Evolutionary conservation across 495 filamentous ascomycete species (phyloP).

Genomic region (Apodospora peruviana): DNA sequence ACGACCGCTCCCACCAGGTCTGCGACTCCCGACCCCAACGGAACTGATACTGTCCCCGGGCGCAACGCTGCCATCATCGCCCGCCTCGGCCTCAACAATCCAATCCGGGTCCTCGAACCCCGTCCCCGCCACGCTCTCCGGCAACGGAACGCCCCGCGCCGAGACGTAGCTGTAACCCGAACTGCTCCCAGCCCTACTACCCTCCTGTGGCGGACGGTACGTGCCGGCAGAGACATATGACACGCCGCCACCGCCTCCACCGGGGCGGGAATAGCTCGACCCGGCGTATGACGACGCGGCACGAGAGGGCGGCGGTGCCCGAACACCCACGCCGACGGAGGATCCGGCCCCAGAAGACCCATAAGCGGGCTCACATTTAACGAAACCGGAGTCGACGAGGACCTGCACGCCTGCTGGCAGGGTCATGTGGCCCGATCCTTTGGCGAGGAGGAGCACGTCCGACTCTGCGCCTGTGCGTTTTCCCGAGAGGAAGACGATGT

Average conservation of each 20-base stretch:
- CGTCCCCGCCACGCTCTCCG: slow-evolving; percentile 6
- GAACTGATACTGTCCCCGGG: slow-evolving; percentile 23
- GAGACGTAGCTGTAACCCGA: slow-evolving; percentile 9
- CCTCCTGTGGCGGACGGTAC: slow-evolving; percentile 9
- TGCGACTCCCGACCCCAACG: slow-evolving; percentile 7
- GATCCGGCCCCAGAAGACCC: slow-evolving; percentile 1
- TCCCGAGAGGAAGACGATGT: slow-evolving; percentile 17
- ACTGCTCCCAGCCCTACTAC: neutral
- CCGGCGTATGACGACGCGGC: slow-evolving; percentile 12
- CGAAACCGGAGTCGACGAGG: slow-evolving; percentile 14
- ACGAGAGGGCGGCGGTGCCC: slow-evolving; percentile 10
- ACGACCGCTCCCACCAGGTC: slow-evolving; percentile 1
- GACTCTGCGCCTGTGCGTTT: slow-evolving; percentile 2
- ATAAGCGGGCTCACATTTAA: slow-evolving; percentile 7
- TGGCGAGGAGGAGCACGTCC: slow-evolving; percentile 16
- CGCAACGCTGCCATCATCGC: slow-evolving; percentile 13
- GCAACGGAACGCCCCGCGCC: slow-evolving; percentile 8
- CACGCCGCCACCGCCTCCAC: neutral
- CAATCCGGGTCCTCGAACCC: slow-evolving; percentile 4
- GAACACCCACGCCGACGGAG: slow-evolving; percentile 6
- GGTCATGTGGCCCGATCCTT: slow-evolving; percentile 21
- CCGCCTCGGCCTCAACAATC: too few relatives aligned
- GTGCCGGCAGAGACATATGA: too few relatives aligned
- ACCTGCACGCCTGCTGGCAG: slow-evolving; percentile 21
- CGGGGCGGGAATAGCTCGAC: slow-evolving; percentile 7